phyloP scores from a whole-genome alignment of 441 rosid species.

The Brassica balearica region DNA sequence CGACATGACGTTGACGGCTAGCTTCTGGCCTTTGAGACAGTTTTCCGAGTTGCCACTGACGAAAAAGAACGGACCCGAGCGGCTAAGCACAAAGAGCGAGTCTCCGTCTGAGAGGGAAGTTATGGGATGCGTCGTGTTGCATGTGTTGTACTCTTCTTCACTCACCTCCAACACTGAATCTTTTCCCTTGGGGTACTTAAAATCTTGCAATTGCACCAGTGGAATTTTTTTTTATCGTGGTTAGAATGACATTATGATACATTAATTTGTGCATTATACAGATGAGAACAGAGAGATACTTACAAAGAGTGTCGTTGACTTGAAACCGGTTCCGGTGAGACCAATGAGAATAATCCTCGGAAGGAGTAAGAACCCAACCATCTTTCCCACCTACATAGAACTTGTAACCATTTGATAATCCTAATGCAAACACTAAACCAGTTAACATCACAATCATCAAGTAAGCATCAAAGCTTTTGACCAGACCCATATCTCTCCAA shows the following conservation, averaged over 20 bases:
- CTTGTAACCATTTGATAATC: constrained; percentile 49
- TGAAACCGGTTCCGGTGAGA: constrained; percentile 78
- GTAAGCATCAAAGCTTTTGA: constrained; percentile 43
- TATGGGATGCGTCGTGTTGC: no score
- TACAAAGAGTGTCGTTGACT: constrained; percentile 83
- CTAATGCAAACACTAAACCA: constrained; percentile 31
- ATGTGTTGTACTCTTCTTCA: no score
- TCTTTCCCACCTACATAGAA: constrained; percentile 78
- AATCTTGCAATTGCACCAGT: no score
- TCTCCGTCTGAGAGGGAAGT: no score
- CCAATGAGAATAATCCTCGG: constrained; percentile 76
- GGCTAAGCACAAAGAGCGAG: no score
- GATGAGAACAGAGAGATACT: constrained; percentile 15
- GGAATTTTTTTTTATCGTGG: no score
- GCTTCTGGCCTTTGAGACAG: constrained; percentile 74
- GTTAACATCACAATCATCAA: constrained; percentile 30
- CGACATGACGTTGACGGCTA: constrained; percentile 66
- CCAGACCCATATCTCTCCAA: constrained; percentile 15
- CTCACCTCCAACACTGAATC: no score
- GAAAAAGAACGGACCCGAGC: constrained; percentile 60
- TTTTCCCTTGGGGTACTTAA: no score
- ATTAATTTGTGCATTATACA: background rate
- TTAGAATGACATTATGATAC: background rate
- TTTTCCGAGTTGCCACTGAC: constrained; percentile 59
- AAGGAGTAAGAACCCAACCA: constrained; percentile 79